Base-by-base conservation (phyloP, 2,329 filamentous ascomycete genomes). In the Fusarium illudens region DNA sequence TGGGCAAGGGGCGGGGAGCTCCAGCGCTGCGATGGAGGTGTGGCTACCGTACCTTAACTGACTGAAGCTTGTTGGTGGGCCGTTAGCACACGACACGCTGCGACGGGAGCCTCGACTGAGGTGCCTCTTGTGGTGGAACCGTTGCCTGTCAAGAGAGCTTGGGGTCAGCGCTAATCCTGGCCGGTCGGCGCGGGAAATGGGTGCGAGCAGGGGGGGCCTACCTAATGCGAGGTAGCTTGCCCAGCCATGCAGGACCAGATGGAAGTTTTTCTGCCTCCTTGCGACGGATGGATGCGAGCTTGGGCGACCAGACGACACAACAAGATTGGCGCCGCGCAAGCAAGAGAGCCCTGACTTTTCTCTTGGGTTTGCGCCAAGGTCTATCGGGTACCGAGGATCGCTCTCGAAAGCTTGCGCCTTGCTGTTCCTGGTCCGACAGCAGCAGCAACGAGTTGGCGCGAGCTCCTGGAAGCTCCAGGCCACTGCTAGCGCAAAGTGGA, bases 131-230 rank as follows among this genome's bases (percentile, higher is more conserved):
- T 67, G 62, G 70, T 72, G 71, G 70, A 65, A 68, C 70, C 66
- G 66, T 71, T 70, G 70, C 50, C 68, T 73, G 70, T 73, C 71
- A 71, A 42, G 50, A 58, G 59, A 64, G 51, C 62, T 56, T 61
- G 33, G 62, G 60, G 68, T 64, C 63, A 71, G 68, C 70, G 58
- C 71, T 71, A 71, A 64, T 37, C 68, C 64, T 60, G 53, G 68
- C 50, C 49, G 46, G 62, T 53, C 62, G 54, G 44, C 60, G 49
- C 60, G 62, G 64, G 52, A 73, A 71, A 64, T 63, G 65, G 54
- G 44, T 61, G 68, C 50, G 54, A 63, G 63, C 58, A 73, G 54
- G 63, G 63, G 65, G n/a, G 56, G 44, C 48, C 53, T 62, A 58
- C 32, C 37, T 66, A 42, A 30, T 29, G 48, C 19, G 30, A 51